Base-by-base conservation (phyloP, 768 basidiomycete species). In the Mycena filopes region DNA sequence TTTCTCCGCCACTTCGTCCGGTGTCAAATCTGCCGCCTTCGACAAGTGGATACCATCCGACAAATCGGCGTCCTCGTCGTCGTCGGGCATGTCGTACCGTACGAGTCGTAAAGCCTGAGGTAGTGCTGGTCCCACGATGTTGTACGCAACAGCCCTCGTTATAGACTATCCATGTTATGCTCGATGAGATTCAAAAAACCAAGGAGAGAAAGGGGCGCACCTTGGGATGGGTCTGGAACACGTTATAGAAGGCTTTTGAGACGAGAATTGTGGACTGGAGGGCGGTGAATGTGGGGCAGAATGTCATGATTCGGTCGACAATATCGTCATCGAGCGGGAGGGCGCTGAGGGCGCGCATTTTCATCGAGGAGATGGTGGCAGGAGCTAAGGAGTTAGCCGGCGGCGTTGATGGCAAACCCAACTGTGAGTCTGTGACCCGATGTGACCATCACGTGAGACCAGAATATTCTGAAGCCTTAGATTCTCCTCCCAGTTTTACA, bases 221-320 rank as follows among this genome's bases (percentile, higher is more conserved):
- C 18, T 72, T 69, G 33, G 69, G 70, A 40, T 72, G 73, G 3
- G 53, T 65, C 29, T 66, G 43, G 53, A 70, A 77, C 18, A 74
- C 60, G 12, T 41, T 45, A 64, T 73, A 59, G 48, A 76, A 68
- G 2, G 63, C 59, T 36, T 75, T 73, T 11, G 72, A 77, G 25
- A 58, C 51, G 18, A 73, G 42, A 13, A 74, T 33, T 1, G 59
- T 47, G 1, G 74, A 46, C 21, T 65, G 57, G 15, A 76, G 66
- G 25, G 67, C 42, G 13, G 28, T n/a, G 53, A 77, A 75, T 20
- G 62, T 50, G 6, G 70, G 70, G n/a, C 72, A 67, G 29, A 62
- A 72, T 13, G 70, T 70, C 29, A 76, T 56, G 1, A 76, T 64
- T 11, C 70, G 69, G 64, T 75, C 71, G n/a, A 73, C 48, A 54